These are phyloP conservation scores for Plasmodiophora brassicae DNA, from an alignment of 208 protist genomes.

Conservation along the genomic window DNA sequence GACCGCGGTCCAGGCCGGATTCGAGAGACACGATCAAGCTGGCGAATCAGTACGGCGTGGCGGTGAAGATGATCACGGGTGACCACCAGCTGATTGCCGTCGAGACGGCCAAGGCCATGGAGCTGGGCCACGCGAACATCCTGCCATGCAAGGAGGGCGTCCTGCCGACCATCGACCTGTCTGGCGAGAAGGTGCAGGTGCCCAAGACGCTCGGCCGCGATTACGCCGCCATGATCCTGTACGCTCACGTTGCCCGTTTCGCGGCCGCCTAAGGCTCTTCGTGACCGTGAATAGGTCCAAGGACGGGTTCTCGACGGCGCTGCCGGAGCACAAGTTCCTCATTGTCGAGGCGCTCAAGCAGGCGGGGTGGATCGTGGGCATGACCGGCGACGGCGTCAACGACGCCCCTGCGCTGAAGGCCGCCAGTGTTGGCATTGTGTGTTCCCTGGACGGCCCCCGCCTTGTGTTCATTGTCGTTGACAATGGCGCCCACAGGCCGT, in stretches of 20 bases:
- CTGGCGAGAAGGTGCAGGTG: background rate
- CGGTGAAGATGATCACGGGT: constrained; percentile 54
- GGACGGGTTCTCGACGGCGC: constrained; percentile 37
- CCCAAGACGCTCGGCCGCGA: background rate
- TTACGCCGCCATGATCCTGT: background rate
- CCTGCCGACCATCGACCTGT: background rate
- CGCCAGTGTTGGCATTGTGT: constrained; percentile 72
- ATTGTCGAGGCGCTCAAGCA: background rate
- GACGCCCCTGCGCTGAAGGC: constrained; percentile 70
- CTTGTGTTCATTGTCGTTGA: constrained; percentile 67
- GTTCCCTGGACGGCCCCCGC: background rate
- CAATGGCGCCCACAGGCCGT: constrained; percentile 85
- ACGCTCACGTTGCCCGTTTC: background rate
- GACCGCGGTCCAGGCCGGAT: no score
- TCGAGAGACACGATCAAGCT: constrained; percentile 17
- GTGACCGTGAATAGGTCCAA: background rate
- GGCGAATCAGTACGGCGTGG: background rate
- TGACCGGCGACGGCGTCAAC: background rate
- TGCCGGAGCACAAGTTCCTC: constrained; percentile 45
- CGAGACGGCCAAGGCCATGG: constrained; percentile 40
- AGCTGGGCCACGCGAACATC: background rate
- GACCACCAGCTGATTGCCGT: constrained; percentile 47
- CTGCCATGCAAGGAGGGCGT: constrained; percentile 20
- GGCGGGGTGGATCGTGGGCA: background rate
- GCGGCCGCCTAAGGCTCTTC: background rate